phyloP scores from a whole-genome alignment of 257 asterid species.

The Solanum bulbocastanum region DNA sequence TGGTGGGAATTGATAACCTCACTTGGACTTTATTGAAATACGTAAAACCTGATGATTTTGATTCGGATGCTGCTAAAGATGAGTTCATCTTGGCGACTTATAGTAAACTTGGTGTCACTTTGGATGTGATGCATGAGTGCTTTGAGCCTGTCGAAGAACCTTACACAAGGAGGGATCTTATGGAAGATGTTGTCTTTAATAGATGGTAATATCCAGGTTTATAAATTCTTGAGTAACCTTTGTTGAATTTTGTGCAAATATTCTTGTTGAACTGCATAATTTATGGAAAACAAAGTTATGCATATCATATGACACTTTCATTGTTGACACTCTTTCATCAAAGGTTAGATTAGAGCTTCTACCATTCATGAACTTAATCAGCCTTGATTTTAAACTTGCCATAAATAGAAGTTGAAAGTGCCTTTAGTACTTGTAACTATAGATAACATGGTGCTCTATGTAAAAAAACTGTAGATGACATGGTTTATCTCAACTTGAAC shows the following conservation, averaged over 20 bases:
- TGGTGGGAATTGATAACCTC: slow-evolving; percentile 37
- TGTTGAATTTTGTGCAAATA: neutral
- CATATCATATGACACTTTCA: neutral
- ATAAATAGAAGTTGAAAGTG: neutral
- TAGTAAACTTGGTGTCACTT: slow-evolving; percentile 60
- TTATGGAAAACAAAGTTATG: neutral
- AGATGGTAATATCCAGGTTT: slow-evolving; percentile 36
- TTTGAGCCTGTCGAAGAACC: slow-evolving; percentile 70
- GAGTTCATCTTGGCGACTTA: slow-evolving; percentile 29
- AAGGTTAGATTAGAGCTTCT: neutral
- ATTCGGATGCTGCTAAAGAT: slow-evolving; percentile 13
- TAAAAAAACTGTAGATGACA: neutral
- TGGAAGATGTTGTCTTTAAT: slow-evolving; percentile 63
- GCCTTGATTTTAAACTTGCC: neutral
- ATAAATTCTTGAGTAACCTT: neutral
- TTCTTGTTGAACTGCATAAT: neutral
- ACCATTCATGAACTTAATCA: neutral
- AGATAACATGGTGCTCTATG: neutral
- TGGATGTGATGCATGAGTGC: slow-evolving; percentile 78
- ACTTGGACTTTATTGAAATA: slow-evolving; percentile 63
- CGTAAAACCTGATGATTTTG: slow-evolving; percentile 16
- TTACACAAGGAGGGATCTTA: slow-evolving; percentile 48
- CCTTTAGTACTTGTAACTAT: neutral
- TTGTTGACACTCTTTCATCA: neutral
- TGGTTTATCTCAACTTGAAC: neutral